A percentile compares a stretch with the other conserved stretches of the same genome.
Evolutionary conservation across 176 grass and related monocot genomes (phyloP).

Genomic region (Cenchrus americanus): DNA sequence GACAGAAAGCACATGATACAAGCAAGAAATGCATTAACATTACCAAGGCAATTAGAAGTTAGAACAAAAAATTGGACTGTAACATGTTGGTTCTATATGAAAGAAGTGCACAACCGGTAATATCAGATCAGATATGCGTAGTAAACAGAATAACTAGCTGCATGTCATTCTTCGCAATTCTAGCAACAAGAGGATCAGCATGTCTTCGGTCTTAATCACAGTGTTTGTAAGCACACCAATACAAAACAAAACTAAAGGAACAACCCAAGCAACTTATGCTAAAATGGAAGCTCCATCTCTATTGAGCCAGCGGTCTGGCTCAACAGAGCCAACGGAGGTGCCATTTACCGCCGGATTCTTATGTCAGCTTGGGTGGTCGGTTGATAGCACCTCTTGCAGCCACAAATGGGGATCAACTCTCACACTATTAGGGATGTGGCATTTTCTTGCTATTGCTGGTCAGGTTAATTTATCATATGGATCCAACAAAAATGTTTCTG

Average conservation of each 20-base stretch:
- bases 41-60: not conserved
- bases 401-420: not conserved
- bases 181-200: not conserved
- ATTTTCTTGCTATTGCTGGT: constrained; percentile 23
- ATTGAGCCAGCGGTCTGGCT: not conserved
- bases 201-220: constrained; percentile 3
- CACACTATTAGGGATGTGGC: not conserved
- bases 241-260: not conserved
- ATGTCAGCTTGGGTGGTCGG: not conserved
- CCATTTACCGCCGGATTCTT: not conserved
- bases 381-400: not conserved
- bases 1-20: too few species aligned
- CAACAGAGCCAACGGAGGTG: not conserved
- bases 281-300: not conserved
- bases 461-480: not conserved
- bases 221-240: not conserved
- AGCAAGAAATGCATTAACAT: not conserved
- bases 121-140: not conserved
- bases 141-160: not conserved
- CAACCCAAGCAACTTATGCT: not conserved
- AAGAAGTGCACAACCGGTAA: not conserved
- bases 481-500: constrained; percentile 45
- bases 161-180: not conserved
- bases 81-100: not conserved
- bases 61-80: not conserved